Conservation (phyloP, 805 yeast species). For the Isabelozyma heimii region DNA sequence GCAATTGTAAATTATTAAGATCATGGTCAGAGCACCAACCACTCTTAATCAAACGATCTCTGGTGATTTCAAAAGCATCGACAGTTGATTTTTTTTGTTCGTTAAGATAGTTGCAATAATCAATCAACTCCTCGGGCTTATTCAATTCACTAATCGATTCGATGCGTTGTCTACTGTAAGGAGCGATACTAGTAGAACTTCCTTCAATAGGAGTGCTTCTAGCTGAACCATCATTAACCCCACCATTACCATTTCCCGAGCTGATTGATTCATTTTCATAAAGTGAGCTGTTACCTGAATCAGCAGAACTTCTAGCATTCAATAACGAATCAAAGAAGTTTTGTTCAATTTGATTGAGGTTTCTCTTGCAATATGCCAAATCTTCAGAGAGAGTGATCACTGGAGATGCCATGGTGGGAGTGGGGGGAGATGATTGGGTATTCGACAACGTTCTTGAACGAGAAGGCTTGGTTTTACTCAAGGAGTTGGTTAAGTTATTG, state of each 20-base stretch:
- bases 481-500: background rate
- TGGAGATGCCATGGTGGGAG: slow-evolving; percentile 36
- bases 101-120: slow-evolving; percentile 29
- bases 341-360: slow-evolving; percentile 30
- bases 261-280: background rate
- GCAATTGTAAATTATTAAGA: slow-evolving; percentile 36
- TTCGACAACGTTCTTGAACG: slow-evolving; percentile 20
- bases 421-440: slow-evolving; percentile 21
- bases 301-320: background rate
- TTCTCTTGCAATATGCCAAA: slow-evolving; percentile 23
- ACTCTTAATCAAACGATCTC: slow-evolving; percentile 25
- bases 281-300: background rate
- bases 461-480: slow-evolving; percentile 2
- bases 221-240: background rate
- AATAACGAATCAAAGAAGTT: slow-evolving; percentile 27
- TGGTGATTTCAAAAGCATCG: slow-evolving; percentile 33
- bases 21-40: slow-evolving; percentile 46
- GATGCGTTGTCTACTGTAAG: slow-evolving; percentile 3
- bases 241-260: background rate
- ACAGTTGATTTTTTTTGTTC: slow-evolving; percentile 31
- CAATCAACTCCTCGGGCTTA: slow-evolving; percentile 21
- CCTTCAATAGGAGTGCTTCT: background rate
- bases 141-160: slow-evolving; percentile 20
- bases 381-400: slow-evolving; percentile 39
- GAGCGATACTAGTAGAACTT: background rate